These are phyloP conservation scores for Crinitomyces ghanaensis DNA, from an alignment of 805 yeast species.

Conservation along the genomic window DNA sequence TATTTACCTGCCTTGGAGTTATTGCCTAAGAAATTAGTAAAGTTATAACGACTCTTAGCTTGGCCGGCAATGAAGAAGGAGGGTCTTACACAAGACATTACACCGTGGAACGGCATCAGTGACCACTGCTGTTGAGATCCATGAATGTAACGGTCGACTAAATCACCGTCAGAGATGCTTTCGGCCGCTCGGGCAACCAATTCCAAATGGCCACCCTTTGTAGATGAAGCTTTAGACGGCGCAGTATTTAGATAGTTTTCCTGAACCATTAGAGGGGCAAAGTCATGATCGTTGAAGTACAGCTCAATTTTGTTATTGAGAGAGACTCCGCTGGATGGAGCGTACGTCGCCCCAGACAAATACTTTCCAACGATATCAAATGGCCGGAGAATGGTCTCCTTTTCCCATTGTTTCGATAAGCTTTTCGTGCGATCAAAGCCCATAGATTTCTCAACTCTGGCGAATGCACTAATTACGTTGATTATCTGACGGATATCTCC, in stretches of 20 bases:
- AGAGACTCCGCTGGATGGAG: constrained; percentile 39
- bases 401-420: constrained; percentile 67
- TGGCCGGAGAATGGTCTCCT: constrained; percentile 81
- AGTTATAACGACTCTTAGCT: constrained; percentile 56
- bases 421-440: constrained; percentile 51
- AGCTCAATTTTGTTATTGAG: constrained; percentile 76
- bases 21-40: constrained; percentile 83
- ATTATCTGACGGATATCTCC: constrained; percentile 93
- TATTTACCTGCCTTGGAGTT: constrained; percentile 75
- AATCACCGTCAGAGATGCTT: constrained; percentile 73
- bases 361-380: constrained; percentile 74
- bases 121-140: constrained; percentile 93
- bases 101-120: constrained; percentile 80
- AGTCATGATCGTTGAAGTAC: constrained; percentile 89
- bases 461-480: constrained; percentile 74
- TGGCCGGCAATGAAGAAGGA: constrained; percentile 64
- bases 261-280: constrained; percentile 91
- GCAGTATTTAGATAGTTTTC: constrained; percentile 72
- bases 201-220: constrained; percentile 38
- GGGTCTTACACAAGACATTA: constrained; percentile 76
- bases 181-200: constrained; percentile 73
- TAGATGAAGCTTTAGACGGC: constrained; percentile 28
- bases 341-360: constrained; percentile 49
- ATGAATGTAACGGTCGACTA: constrained; percentile 71
- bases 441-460: constrained; percentile 57